phyloP scores from a whole-genome alignment of 768 basidiomycete species.

The Glaciozyma martinii region DNA sequence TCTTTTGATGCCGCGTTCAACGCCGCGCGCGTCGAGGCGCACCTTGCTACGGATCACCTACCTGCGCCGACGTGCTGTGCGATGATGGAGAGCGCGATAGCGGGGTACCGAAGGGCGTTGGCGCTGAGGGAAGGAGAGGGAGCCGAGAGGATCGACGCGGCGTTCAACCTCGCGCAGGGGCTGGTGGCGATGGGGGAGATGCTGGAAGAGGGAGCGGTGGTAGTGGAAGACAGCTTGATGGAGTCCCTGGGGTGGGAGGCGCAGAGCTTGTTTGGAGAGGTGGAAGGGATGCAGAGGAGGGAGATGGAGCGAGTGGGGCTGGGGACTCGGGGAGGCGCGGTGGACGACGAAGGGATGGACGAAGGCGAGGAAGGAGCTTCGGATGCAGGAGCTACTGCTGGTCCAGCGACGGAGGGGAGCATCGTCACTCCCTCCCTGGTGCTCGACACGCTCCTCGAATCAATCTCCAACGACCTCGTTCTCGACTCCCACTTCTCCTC shows the following conservation, averaged over 20 bases:
- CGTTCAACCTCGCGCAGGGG: conserved; percentile 27
- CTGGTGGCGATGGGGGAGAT: not conserved
- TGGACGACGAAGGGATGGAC: not conserved
- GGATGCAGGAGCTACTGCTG: not conserved
- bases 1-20: conserved; percentile 28
- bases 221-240: not conserved
- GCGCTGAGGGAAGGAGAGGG: not conserved
- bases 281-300: conserved; percentile 18
- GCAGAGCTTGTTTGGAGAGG: conserved; percentile 16
- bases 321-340: not conserved
- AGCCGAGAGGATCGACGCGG: conserved; percentile 16
- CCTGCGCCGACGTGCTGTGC: not conserved
- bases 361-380: not conserved
- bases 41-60: conserved; percentile 22
- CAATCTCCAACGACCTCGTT: conserved; percentile 15
- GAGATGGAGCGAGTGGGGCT: conserved; percentile 17
- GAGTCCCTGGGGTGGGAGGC: conserved; percentile 21
- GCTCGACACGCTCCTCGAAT: conserved; percentile 27
- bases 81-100: conserved; percentile 8
- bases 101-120: conserved; percentile 16
- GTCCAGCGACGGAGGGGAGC: conserved; percentile 7
- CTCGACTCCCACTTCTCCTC: not conserved
- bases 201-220: not conserved
- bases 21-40: conserved; percentile 12
- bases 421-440: conserved; percentile 25